These are phyloP conservation scores for Flaveria bidentis DNA, from an alignment of 129 eudicot species.

Conservation along the genomic window DNA sequence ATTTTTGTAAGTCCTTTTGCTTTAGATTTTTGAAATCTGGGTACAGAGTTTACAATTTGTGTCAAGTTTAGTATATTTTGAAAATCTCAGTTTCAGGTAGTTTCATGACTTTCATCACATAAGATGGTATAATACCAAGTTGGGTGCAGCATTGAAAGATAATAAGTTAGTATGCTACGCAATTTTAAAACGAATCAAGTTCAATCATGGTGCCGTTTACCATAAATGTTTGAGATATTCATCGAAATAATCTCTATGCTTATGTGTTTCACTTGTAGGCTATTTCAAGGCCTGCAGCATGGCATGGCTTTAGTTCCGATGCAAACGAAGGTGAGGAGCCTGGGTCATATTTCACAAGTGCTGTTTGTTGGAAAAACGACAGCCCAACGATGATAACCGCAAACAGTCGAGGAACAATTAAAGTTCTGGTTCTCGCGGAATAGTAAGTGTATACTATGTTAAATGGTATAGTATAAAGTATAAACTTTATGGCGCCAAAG, in stretches of 20 bases:
- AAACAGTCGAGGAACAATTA: constrained; percentile 82
- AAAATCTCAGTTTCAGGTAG: neutral
- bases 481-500: constrained; percentile 12
- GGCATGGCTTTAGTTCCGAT: constrained; percentile 56
- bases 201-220: neutral
- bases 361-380: constrained; percentile 86
- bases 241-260: neutral
- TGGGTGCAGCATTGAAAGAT: no score
- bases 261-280: constrained; percentile 47
- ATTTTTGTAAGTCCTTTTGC: neutral
- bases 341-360: constrained; percentile 77
- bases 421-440: constrained; percentile 72
- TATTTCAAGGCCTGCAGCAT: constrained; percentile 72
- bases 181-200: neutral
- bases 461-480: neutral
- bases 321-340: constrained; percentile 55
- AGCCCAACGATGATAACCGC: constrained; percentile 86
- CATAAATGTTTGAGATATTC: neutral
- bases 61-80: neutral
- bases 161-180: neutral
- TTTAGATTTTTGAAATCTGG: neutral
- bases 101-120: neutral
- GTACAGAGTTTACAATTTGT: neutral
- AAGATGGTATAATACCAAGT: neutral
- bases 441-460: constrained; percentile 38